Evolutionary conservation across 345 rosid genomes (phyloP), one percentile per base, ranked within the genome.

Genomic region (Tarenaya hassleriana): DNA sequence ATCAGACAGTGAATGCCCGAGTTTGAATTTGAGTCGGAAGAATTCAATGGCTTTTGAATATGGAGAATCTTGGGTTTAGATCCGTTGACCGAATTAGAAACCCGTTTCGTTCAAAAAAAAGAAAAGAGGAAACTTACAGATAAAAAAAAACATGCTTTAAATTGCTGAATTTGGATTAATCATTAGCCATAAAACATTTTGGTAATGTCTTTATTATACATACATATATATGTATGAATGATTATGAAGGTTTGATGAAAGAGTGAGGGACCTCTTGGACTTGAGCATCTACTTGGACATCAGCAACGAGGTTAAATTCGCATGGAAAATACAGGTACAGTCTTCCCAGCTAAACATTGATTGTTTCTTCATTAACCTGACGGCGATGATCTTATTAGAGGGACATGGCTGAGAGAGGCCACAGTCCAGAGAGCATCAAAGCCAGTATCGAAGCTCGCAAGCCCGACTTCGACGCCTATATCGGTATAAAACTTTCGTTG

Each of bases 391-490:
- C 55, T 39, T 46, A 64, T 71, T 61, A 91, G 98, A 87, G 98
- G 50, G 98, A 92, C 72, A 92, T 84, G 98, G 96, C 95, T 8
- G 98, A 92, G 73, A 66, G 98, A 76, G 96, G 98, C 7, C 98
- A 92, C 80, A 92, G 98, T 51, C 88, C 87, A 8, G 98, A 92
- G 69, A 92, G 98, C 74, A 87, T 92, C 70, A 92, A 81, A 69
- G 95, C 98, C 1, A 92, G 98, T 67, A 92, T 92, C 27, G 90
- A 92, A 73, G 95, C 98, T 3, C 67, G 98, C 48, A 91, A 87
- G 59, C 96, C 98, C 1, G 98, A 91, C 44, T 91, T 87, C 33
- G 96, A 87, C 56, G 98, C 98, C 16, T 87, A 71, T 70, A 91
- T 91, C 1, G 98, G 98, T 91, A 83, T 31, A n/a, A 38, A 10